Conservation (phyloP, 2,329 filamentous ascomycete genomes). For the Cladosporium sp. region DNA sequence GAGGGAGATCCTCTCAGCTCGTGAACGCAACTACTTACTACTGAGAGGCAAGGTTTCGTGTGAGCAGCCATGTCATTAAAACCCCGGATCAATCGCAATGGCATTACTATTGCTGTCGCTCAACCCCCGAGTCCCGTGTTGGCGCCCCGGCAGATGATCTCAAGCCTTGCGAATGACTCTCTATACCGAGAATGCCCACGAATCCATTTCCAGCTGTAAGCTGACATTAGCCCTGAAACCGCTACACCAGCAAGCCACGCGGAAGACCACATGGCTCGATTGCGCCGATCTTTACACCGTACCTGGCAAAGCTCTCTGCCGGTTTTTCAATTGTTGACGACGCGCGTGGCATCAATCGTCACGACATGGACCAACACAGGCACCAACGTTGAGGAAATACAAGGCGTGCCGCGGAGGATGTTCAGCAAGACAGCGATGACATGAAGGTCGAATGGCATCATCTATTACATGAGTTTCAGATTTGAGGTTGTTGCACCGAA, state of each 20-base stretch:
- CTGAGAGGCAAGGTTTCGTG: too few relatives aligned
- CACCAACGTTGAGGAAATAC: not conserved
- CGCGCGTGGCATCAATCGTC: not conserved
- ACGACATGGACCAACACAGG: not conserved
- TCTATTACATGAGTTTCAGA: not conserved
- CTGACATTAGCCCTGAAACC: not conserved
- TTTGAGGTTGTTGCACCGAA: not conserved
- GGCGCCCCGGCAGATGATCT: not conserved
- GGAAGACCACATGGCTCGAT: not conserved
- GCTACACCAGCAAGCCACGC: not conserved
- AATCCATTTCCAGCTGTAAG: not conserved
- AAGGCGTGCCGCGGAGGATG: not conserved
- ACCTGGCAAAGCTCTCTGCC: too few relatives aligned
- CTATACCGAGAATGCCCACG: not conserved
- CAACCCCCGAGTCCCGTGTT: too few relatives aligned
- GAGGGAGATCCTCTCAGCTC: too few relatives aligned
- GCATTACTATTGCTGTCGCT: too few relatives aligned
- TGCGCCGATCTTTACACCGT: not conserved
- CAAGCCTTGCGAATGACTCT: not conserved
- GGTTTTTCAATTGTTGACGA: not conserved
- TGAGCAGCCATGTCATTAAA: too few relatives aligned
- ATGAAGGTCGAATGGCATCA: not conserved
- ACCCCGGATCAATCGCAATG: too few relatives aligned
- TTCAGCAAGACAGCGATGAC: not conserved
- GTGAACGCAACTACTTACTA: too few relatives aligned